Conservation (phyloP, 2,329 filamentous ascomycete genomes). For the Lojkania enalia region DNA sequence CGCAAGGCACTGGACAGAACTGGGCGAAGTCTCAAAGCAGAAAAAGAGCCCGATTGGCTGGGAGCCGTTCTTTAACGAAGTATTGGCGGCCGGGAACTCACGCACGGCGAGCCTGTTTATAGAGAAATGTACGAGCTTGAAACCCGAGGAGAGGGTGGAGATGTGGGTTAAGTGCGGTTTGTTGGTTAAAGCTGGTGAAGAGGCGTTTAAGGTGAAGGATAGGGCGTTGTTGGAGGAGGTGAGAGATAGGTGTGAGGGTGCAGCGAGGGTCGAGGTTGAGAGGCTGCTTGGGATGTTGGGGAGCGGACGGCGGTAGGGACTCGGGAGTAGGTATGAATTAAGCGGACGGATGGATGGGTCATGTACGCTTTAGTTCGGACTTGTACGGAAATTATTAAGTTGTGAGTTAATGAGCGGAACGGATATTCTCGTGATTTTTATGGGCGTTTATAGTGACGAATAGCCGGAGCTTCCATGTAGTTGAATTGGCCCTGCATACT, state of each 20-base stretch:
- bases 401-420: no score
- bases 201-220: constrained; percentile 83
- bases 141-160: constrained; percentile 70
- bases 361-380: no score
- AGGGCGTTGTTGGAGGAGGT: constrained; percentile 73
- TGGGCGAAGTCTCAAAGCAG: constrained; percentile 71
- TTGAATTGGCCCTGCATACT: no score
- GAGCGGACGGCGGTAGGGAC: constrained; percentile 13
- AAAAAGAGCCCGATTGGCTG: constrained; percentile 93
- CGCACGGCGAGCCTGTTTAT: constrained; percentile 83
- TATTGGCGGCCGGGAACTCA: constrained; percentile 85
- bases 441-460: no score
- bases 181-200: constrained; percentile 85
- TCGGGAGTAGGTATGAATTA: neutral
- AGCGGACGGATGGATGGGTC: neutral
- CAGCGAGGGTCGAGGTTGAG: constrained; percentile 76
- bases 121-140: constrained; percentile 77
- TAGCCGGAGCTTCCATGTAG: no score
- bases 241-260: constrained; percentile 71
- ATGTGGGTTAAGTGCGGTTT: constrained; percentile 98
- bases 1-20: constrained; percentile 86
- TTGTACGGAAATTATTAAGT: no score
- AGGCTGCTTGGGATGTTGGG: constrained; percentile 64
- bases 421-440: no score
- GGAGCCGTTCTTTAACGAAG: constrained; percentile 95